These are phyloP conservation scores for Escovopsis sp. DNA, from an alignment of 2,329 filamentous ascomycete species.

Conservation along the genomic window DNA sequence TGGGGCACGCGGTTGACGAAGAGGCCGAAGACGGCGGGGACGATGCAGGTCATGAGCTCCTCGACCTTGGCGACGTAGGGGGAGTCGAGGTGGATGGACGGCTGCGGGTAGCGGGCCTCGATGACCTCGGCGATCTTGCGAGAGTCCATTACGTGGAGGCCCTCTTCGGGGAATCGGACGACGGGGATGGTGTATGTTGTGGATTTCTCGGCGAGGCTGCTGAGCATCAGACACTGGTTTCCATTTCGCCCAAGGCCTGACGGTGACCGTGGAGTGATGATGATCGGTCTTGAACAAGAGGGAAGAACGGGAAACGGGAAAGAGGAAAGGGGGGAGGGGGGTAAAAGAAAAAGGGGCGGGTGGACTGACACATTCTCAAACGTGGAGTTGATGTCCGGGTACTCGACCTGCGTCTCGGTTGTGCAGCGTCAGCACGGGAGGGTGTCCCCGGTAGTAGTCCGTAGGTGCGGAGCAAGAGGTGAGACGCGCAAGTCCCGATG, in stretches of 20 bases:
- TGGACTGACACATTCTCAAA: conserved; percentile 36
- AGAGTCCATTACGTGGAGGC: conserved; percentile 49
- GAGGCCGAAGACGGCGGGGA: conserved; percentile 21
- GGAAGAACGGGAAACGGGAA: no score
- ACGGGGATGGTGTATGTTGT: conserved; percentile 26
- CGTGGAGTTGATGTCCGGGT: conserved; percentile 44
- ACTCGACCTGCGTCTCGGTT: conserved; percentile 32
- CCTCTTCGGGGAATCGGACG: conserved; percentile 35
- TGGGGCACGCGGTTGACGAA: conserved; percentile 33
- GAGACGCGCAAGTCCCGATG: no score
- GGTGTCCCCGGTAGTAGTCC: neutral
- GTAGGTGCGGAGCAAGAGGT: neutral
- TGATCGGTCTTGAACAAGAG: no score
- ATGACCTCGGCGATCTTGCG: conserved; percentile 41
- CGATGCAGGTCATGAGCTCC: conserved; percentile 18
- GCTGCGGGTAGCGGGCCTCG: conserved; percentile 42
- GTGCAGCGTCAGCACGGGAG: neutral
- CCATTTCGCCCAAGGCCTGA: no score
- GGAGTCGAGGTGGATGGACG: conserved; percentile 41
- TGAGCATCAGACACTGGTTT: neutral
- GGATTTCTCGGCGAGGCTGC: conserved; percentile 5
- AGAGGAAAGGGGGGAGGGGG: no score
- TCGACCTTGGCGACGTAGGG: conserved; percentile 30
- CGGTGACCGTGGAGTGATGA: no score
- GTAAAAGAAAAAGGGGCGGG: neutral